Conservation (phyloP, 768 basidiomycete species). For the Boletus sp. region DNA sequence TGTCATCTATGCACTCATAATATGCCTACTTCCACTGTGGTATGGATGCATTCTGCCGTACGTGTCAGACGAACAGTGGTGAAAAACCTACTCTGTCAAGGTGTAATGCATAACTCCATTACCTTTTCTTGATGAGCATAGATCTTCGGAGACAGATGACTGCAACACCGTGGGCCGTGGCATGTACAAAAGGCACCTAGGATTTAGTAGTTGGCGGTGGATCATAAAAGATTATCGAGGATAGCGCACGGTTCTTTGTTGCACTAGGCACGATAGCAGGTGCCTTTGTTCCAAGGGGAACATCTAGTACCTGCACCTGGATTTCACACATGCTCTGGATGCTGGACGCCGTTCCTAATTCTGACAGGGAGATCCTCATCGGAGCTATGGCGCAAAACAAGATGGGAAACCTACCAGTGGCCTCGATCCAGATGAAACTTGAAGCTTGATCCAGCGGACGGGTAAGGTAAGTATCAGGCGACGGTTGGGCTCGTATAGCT, state of each 20-base stretch:
- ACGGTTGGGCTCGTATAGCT: neutral
- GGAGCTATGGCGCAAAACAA: neutral
- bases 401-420: neutral
- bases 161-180: neutral
- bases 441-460: no score
- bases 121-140: neutral
- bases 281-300: neutral
- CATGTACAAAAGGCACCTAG: neutral
- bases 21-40: neutral
- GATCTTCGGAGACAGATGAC: neutral
- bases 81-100: neutral
- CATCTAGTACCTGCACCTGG: neutral
- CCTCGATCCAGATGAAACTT: neutral
- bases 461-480: no score
- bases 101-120: neutral
- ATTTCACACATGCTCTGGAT: neutral
- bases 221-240: neutral
- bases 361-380: neutral
- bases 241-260: neutral
- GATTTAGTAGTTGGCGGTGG: no score
- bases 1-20: neutral
- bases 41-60: no score
- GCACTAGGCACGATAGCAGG: neutral
- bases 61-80: neutral
- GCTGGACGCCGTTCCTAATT: neutral